phyloP scores from a whole-genome alignment of 176 grass and related monocot genomes.

The Lolium multiflorum region DNA sequence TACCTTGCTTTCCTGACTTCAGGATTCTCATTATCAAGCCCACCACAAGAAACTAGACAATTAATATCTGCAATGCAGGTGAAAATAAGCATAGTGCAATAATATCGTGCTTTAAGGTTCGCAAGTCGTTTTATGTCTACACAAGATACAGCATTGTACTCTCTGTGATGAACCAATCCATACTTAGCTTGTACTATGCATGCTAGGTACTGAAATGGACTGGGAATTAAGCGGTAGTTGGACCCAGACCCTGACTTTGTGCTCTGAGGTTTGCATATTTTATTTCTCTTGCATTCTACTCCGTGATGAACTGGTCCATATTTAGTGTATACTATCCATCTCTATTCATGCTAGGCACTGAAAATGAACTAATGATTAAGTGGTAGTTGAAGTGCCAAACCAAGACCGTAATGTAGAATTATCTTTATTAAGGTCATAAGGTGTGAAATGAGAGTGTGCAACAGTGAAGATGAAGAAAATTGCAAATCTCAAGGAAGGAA shows the following conservation, averaged over 20 bases:
- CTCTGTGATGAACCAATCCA: neutral
- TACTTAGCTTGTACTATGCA: conserved; percentile 16
- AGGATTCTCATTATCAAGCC: conserved; percentile 62
- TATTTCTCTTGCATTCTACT: conserved; percentile 9
- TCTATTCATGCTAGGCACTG: conserved; percentile 9
- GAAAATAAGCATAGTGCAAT: conserved; percentile 43
- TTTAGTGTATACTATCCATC: neutral
- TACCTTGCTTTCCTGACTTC: conserved; percentile 95
- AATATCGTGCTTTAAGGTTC: neutral
- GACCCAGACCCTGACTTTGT: neutral
- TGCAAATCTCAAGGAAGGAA: neutral
- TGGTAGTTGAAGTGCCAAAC: neutral
- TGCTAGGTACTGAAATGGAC: neutral
- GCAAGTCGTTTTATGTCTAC: neutral
- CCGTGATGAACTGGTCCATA: neutral
- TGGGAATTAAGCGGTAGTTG: neutral
- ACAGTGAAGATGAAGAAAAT: conserved; percentile 11
- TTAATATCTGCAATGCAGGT: conserved; percentile 72
- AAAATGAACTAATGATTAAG: neutral
- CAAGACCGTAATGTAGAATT: neutral
- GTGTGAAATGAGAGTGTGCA: neutral
- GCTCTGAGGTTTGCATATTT: conserved; percentile 1
- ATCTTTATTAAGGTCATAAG: neutral
- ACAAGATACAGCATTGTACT: neutral
- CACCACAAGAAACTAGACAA: conserved; percentile 79